Evolutionary conservation across 495 filamentous ascomycete species (phyloP).

Genomic region (Trichoderma reesei): DNA sequence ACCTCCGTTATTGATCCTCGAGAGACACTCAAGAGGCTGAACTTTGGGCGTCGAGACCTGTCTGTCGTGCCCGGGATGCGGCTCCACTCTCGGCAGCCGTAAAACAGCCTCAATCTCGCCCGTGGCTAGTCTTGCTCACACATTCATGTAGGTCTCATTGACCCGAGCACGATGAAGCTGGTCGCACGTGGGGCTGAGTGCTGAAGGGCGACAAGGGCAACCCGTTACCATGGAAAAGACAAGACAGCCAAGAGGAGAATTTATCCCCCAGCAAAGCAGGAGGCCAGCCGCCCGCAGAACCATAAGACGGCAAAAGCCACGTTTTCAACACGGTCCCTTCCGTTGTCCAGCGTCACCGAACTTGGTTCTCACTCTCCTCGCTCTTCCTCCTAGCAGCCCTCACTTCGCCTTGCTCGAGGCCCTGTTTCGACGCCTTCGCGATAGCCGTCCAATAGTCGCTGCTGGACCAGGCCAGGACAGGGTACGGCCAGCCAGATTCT

Average conservation of each 20-base stretch:
- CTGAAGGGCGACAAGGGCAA: neutral
- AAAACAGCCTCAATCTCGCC: neutral
- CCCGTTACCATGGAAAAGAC: no score
- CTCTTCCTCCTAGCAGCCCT: neutral
- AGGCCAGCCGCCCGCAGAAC: neutral
- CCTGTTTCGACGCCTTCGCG: neutral
- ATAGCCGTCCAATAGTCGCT: neutral
- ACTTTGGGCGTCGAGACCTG: neutral
- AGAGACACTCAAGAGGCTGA: neutral
- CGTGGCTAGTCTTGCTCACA: neutral
- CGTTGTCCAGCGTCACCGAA: neutral
- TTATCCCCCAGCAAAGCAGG: neutral
- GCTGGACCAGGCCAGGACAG: neutral
- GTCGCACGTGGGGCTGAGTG: neutral
- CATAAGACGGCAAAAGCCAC: constrained; percentile 4
- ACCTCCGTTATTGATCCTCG: no score
- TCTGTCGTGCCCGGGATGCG: neutral
- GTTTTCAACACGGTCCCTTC: neutral
- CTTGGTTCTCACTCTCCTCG: neutral
- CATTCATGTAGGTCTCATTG: neutral
- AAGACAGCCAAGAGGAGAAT: neutral
- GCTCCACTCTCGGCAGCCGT: neutral
- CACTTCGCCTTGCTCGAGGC: neutral
- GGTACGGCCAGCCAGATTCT: neutral
- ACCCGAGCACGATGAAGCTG: neutral